Evolutionary conservation across 176 grass and related monocot species (phyloP), one percentile per base, ranked within the genome.

Genomic region (Tillandsia leiboldiana): DNA sequence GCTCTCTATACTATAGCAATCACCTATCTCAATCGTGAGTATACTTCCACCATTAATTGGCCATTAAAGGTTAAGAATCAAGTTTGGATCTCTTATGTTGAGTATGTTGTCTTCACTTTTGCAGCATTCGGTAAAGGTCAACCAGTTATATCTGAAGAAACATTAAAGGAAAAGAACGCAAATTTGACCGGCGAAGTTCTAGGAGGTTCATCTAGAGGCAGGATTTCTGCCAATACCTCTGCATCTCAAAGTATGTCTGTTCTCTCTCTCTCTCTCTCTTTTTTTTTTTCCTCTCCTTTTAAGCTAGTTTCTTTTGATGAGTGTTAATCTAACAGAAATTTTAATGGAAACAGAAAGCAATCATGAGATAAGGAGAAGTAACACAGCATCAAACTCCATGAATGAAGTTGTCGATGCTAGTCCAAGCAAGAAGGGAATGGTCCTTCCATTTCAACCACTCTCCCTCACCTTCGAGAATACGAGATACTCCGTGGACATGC

Each of bases 401-500:
- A 66, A 62, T 51, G 75, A 42, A 8, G 56, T 61, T 10, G 17
- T 6, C 8, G 33, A 50, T 49, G 15, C 69, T 79, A 50, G 80
- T 11, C 64, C 48, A 18, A 66, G 73, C 10, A 78, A 82, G 57
- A 93, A 76, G 75, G 94, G 94, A 23, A 93, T 99, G 86, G 85
- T 99, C 51, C 89, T 99, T 67, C 94, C 94, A 64, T 99, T 99
- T 75, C 72, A 68, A 15, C 89, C 89, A 0, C 89, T 99, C 56
- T 93, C 89, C 4, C 84, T 99, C 15, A 85, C 77, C 29, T 99
- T 99, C 23, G 84, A 99, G 62, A 74, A 80, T 59, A 64, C 93
- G 29, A 92, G 64, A 71, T 99, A 99, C 64, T 93, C 86, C 51
- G 94, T 99, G 63, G 89, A 93, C 82, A 99, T 99, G 94, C 94